Conservation (phyloP, 495 filamentous ascomycete species). For the Penicillium waksmanii region DNA sequence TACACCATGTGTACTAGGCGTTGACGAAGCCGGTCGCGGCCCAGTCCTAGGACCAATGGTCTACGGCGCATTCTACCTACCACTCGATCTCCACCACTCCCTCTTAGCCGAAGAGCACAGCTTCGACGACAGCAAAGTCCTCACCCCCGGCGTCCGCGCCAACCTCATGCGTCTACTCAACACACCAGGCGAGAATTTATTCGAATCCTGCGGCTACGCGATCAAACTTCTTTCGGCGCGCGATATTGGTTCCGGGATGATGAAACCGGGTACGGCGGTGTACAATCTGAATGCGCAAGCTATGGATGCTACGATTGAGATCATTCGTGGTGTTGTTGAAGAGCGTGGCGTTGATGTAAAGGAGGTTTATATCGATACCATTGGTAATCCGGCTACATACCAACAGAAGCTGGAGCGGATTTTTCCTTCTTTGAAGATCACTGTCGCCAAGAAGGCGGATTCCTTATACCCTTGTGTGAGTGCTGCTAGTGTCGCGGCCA, state of each 20-base stretch:
- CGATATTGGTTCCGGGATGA: conserved; percentile 81
- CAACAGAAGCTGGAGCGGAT: conserved; percentile 81
- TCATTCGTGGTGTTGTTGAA: conserved; percentile 75
- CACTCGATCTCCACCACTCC: conserved; percentile 63
- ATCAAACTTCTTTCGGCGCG: conserved; percentile 79
- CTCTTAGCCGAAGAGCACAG: conserved; percentile 76
- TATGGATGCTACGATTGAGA: conserved; percentile 87
- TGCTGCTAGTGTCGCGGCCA: conserved; percentile 91
- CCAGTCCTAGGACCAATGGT: conserved; percentile 98
- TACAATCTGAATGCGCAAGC: conserved; percentile 99
- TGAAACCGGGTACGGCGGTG: conserved; percentile 59
- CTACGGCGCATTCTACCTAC: conserved; percentile 88
- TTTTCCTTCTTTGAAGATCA: conserved; percentile 80
- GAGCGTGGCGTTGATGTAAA: conserved; percentile 74
- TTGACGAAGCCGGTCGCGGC: conserved; percentile 95
- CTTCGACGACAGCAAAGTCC: conserved; percentile 92
- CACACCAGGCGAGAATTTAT: conserved; percentile 64
- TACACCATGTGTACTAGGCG: conserved; percentile 71
- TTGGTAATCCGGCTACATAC: conserved; percentile 80
- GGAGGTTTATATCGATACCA: conserved; percentile 95
- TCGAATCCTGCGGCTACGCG: conserved; percentile 77
- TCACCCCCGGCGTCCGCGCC: conserved; percentile 73
- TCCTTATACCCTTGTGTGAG: conserved; percentile 90
- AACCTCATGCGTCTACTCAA: conserved; percentile 76
- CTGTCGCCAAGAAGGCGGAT: conserved; percentile 95